Conservation (phyloP, 1,284 basidiomycete species). For the Leccinum griseonigrum region DNA sequence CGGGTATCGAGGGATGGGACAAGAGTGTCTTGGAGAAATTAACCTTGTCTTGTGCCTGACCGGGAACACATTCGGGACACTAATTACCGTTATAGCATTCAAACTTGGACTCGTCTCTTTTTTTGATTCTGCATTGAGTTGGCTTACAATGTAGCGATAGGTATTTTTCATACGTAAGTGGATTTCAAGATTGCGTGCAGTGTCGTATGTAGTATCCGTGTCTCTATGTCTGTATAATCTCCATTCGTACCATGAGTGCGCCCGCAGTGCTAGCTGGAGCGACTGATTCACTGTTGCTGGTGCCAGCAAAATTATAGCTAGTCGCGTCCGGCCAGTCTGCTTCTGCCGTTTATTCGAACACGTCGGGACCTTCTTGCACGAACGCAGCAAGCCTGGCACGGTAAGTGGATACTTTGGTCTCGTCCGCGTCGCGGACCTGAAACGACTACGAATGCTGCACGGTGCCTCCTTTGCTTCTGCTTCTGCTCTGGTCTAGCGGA, state of each 20-base stretch:
- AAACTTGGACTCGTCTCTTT: background rate
- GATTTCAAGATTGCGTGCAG: too few species aligned
- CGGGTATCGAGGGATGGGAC: constrained; percentile 9
- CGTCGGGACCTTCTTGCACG: background rate
- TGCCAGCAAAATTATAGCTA: background rate
- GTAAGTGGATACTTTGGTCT: background rate
- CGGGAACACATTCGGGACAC: background rate
- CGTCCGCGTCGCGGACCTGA: background rate
- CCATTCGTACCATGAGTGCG: background rate
- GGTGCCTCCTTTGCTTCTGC: background rate
- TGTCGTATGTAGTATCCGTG: background rate
- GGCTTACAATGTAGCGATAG: background rate
- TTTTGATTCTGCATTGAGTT: background rate
- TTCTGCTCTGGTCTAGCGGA: background rate
- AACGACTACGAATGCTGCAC: background rate
- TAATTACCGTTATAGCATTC: background rate
- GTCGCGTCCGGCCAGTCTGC: background rate
- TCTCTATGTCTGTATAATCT: background rate
- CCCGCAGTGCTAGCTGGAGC: too few species aligned
- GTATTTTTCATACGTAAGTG: background rate
- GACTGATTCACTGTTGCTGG: too few species aligned
- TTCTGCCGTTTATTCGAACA: background rate
- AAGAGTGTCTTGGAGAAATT: background rate
- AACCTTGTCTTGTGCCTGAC: background rate
- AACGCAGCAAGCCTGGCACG: background rate